Conservation (phyloP, 441 rosid genomes). For the Syzygium syzygioides region DNA sequence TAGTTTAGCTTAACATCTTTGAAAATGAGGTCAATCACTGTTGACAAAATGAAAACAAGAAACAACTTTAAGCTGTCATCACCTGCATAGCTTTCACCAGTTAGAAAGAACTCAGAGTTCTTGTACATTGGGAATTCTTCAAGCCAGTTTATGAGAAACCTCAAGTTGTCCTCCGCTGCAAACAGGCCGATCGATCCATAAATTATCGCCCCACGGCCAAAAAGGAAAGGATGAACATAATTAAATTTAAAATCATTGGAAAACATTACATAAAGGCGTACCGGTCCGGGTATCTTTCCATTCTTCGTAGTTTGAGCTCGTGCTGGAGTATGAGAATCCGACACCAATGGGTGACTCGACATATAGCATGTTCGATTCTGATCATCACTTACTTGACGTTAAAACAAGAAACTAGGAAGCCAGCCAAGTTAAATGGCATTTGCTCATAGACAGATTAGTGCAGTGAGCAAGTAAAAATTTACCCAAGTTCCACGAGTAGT, state of each 20-base stretch:
- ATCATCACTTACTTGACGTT: background rate
- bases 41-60: background rate
- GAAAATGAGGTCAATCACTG: background rate
- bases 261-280: background rate
- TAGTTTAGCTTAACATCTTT: background rate
- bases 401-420: background rate
- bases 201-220: background rate
- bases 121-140: conserved; percentile 28
- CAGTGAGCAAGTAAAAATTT: background rate
- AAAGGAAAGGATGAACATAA: background rate
- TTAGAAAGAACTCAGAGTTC: conserved; percentile 20
- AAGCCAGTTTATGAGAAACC: conserved; percentile 26
- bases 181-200: background rate
- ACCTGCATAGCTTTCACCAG: conserved; percentile 43
- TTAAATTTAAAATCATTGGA: background rate
- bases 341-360: conserved; percentile 32
- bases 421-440: background rate
- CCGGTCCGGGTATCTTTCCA: conserved; percentile 31
- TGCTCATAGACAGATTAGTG: no score
- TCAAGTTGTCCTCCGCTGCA: conserved; percentile 29
- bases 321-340: conserved; percentile 37
- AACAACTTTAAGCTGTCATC: background rate
- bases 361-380: conserved; percentile 33
- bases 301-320: conserved; percentile 11
- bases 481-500: conserved; percentile 34